A percentile compares a stretch with the other conserved stretches of the same genome.
These are phyloP conservation scores for Macrophomina pseudophaseolina DNA, from an alignment of 2,329 filamentous ascomycete species.

Conservation along the genomic window DNA sequence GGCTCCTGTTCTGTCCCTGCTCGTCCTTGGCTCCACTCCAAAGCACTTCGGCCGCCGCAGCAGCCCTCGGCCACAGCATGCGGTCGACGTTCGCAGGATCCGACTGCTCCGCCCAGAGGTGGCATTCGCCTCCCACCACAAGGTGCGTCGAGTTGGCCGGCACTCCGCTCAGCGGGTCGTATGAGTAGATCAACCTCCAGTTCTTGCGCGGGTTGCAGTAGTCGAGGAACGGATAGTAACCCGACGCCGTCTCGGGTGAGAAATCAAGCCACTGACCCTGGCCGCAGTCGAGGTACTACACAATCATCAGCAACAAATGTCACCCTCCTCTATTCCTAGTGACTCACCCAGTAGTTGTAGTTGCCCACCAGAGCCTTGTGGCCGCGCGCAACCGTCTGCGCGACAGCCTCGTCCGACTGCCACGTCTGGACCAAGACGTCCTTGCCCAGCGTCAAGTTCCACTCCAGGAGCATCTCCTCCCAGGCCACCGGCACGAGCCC, in stretches of 20 bases:
- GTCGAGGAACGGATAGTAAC: slow-evolving; percentile 68
- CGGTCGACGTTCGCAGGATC: slow-evolving; percentile 77
- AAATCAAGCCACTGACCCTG: slow-evolving; percentile 80
- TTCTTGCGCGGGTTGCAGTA: slow-evolving; percentile 82
- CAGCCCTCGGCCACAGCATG: slow-evolving; percentile 77
- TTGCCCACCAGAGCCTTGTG: slow-evolving; percentile 76
- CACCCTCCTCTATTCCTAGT: not conserved
- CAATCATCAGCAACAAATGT: not conserved
- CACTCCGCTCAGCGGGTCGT: slow-evolving; percentile 73
- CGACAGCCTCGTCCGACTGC: slow-evolving; percentile 68
- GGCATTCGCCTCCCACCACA: slow-evolving; percentile 80
- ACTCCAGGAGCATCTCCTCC: slow-evolving; percentile 83
- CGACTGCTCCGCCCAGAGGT: slow-evolving; percentile 79
- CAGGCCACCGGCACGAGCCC: slow-evolving; percentile 79
- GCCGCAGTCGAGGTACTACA: slow-evolving; percentile 81
- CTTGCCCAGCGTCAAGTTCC: slow-evolving; percentile 73
- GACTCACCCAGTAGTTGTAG: slow-evolving; percentile 75
- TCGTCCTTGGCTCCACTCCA: slow-evolving; percentile 76
- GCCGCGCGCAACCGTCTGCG: slow-evolving; percentile 64
- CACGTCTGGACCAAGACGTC: slow-evolving; percentile 82
- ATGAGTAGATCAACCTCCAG: slow-evolving; percentile 81
- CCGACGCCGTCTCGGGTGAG: slow-evolving; percentile 57
- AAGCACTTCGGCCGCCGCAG: slow-evolving; percentile 76
- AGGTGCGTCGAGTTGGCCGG: slow-evolving; percentile 62
- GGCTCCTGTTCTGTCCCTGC: slow-evolving; percentile 68